Conservation (phyloP, 2,329 filamentous ascomycete species). For the Blumeriella jaapii region DNA sequence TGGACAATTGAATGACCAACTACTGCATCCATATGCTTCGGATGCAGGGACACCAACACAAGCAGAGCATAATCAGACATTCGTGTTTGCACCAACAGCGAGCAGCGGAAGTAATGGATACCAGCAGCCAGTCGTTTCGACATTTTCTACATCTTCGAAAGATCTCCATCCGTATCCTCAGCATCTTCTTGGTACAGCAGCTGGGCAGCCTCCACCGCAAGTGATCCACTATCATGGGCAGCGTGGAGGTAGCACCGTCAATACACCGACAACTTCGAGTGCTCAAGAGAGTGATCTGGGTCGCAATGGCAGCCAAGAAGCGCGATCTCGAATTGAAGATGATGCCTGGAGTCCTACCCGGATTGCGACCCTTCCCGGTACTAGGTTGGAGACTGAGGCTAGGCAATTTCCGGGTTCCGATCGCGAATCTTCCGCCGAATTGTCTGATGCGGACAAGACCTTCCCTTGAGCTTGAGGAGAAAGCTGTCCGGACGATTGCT, state of each 20-base stretch:
- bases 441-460: constrained; percentile 9
- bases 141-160: constrained; percentile 59
- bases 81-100: constrained; percentile 36
- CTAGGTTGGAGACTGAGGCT: constrained; percentile 15
- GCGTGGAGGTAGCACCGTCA: constrained; percentile 54
- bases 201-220: constrained; percentile 51
- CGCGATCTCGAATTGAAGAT: constrained; percentile 16
- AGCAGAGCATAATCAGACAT: constrained; percentile 39
- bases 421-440: constrained; percentile 20
- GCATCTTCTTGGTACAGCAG: constrained; percentile 49
- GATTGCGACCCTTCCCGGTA: constrained; percentile 18
- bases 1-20: constrained; percentile 42
- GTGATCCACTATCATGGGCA: constrained; percentile 58
- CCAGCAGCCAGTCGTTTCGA: constrained; percentile 55
- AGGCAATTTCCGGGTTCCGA: constrained; percentile 17
- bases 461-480: background rate
- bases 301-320: constrained; percentile 20
- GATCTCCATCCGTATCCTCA: constrained; percentile 58
- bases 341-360: constrained; percentile 17
- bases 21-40: constrained; percentile 39
- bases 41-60: constrained; percentile 51
- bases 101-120: constrained; percentile 46
- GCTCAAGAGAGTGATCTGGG: constrained; percentile 21
- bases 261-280: constrained; percentile 42
- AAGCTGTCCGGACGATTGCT: background rate